Evolutionary conservation across 108 stramenopile species (phyloP), one percentile per base, ranked within the genome.

Genomic region (Cyclotella cryptica): DNA sequence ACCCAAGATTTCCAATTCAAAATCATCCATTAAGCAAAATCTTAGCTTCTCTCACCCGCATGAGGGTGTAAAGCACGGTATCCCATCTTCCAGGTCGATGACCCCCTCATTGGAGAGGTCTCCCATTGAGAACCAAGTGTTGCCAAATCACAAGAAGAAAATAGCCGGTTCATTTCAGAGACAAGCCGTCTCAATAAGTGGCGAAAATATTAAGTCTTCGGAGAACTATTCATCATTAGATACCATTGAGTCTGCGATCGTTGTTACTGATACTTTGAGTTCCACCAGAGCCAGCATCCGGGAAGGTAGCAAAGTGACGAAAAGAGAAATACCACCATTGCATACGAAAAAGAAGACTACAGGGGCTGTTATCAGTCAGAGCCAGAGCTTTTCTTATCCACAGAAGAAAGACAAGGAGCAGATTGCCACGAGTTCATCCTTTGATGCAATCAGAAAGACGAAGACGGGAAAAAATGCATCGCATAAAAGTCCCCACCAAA

Each of bases 211-310:
- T 10, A 30, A 3, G 1, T 3, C 12, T 13, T 13, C 29, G 10
- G 15, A 61, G 29, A 61, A 61, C 19, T 29, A 0, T 2, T 35
- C 60, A 14, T 30, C 60, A n/a, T 17, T 61, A 39, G 60, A 61
- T 21, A 30, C 15, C n/a, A 39, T 61, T 39, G 60, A 30, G 14
- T 39, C 60, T 39, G 60, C 60, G 2, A 39, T 61, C n/a, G 35
- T 61, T 39, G 35, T 61, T 35, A 61, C 60, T 30, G 60, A 61
- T 39, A 12, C 35, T 2, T n/a, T 61, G 12, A 61, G 19, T 61
- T 14, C 60, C 7, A 61, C 60, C 13, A 61, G 14, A 13, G 60
- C 17, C 49, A 51, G 3, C 12, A 24, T 26, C 24, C 19, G 24
- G 1, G 55, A 21, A 24, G 19, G 3, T 3, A 8, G 55, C 7